Base-by-base conservation (phyloP, 352 stramenopile species). In the Globisporangium takayamanum region DNA sequence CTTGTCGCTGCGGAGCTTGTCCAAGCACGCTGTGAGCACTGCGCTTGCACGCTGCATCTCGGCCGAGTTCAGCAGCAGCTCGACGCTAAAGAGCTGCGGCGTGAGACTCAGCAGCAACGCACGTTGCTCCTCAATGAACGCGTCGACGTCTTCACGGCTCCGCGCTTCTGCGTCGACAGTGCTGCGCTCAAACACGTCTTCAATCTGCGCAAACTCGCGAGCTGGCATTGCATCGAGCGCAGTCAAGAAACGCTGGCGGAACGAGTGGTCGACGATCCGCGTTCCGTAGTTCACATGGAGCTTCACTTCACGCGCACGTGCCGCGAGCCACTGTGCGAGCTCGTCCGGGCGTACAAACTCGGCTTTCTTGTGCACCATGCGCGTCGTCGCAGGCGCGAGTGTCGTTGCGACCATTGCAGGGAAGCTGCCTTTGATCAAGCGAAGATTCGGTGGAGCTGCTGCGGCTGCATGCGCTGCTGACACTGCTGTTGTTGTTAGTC, bases 361-460 rank as follows among this genome's bases (percentile, higher is more conserved):
- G 20, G 12, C 20, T 37, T 28, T 42, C 7, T 0, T 15, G 2
- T 11, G 25, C 1, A 62, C 20, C 0, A 16, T 73, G 12, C 45
- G 45, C 49, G 63, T 80, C 30, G 44, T 69, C 11, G 62, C 66
- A 45, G 69, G 62, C n/a, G 60, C 69, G 36, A 67, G 62, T 44
- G 70, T 66, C 2, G 72, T 37, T 10, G 70, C 39, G 2, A 52
- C 49, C 50, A 72, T 49, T 0, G 68, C 70, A 30, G 73, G 70
- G 36, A 70, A 82, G 49, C 54, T 69, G 11, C 73, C 73, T 51
- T 79, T 82, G 11, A 79, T 51, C 16, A 82, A 39, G 14, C 65
- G 70, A 14, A 14, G 46, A 20, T 20, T 12, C 22, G 5, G 16
- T 22, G 48, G 5, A 3, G 1, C 11, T 10, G 46, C 12, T 33